Evolutionary conservation across 139 green algal species (phyloP).

Genomic region (Tetraselmis striata): DNA sequence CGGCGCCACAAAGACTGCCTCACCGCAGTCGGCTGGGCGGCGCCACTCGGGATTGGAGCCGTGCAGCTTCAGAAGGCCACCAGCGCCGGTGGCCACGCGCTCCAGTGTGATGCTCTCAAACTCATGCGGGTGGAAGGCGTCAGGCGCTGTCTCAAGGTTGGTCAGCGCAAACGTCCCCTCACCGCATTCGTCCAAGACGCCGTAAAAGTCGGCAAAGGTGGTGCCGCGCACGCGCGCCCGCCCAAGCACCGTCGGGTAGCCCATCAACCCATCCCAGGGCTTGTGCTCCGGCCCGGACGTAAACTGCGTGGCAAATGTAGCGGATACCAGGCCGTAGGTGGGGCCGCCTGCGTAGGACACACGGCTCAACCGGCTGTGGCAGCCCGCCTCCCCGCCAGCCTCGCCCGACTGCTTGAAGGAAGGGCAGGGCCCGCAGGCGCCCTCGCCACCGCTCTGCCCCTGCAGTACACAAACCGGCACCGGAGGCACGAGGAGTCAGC

Average conservation of each 20-base stretch:
- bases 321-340: background rate
- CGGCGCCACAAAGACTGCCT: background rate
- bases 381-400: background rate
- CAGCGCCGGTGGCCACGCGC: background rate
- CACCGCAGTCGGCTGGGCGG: constrained; percentile 9
- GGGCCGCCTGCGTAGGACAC: background rate
- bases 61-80: constrained; percentile 3
- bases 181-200: background rate
- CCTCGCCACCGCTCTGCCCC: background rate
- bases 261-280: constrained; percentile 18
- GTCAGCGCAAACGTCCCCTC: background rate
- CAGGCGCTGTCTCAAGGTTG: background rate
- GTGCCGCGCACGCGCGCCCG: background rate
- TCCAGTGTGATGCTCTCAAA: background rate
- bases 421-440: background rate
- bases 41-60: constrained; percentile 4
- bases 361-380: background rate
- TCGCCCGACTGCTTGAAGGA: background rate
- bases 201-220: constrained; percentile 15
- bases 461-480: too few relatives aligned
- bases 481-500: too few relatives aligned
- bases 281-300: constrained; percentile 11
- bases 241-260: constrained; percentile 13
- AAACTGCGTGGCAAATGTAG: constrained; percentile 12
- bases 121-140: constrained; percentile 18